Evolutionary conservation across 257 asterid genomes (phyloP), one percentile per base, ranked within the genome.

Genomic region (Pogostemon cablin): DNA sequence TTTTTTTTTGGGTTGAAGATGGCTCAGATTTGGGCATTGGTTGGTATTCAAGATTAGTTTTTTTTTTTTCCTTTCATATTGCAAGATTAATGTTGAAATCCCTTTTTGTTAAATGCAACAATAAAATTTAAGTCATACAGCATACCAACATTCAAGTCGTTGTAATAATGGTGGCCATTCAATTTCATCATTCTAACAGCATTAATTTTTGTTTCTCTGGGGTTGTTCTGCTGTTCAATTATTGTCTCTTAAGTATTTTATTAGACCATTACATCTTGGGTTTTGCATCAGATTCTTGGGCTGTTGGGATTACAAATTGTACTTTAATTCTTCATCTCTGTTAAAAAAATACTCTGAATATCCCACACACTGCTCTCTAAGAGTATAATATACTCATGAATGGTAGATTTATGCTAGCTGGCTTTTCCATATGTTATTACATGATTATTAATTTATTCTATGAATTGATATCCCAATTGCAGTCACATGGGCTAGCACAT

Each of bases 401-500:
- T 41, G 61, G 25, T 9, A 44, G 70, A 50, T 53, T 58, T 69
- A 20, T 62, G 55, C 10, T 39, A 66, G 9, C 39, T 77, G 12
- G 17, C 54, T 46, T 72, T 61, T 12, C 59, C 76, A 11, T 47
- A 41, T 34, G 2, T 69, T 38, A 41, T 42, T 41, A n/a, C 6
- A 53, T 25, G 61, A 71, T 35, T 66, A 68, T 25, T 25, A 25
- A 25, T 25, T 25, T 25, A 25, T 46, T 61, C 38, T 44, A 48
- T 68, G 54, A 48, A 35, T n/a, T n/a, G 20, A 35, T 12, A 47
- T 40, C 57, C 15, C 10, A 40, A 44, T 46, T 52, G n/a, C 20
- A 50, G 65, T 67, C 83, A 79, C 78, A 71, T 75, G 83, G 65
- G 75, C 25, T 61, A 71, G 73, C 82, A 69, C 78, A 72, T 76